A percentile compares a stretch with the other conserved stretches of the same genome.
Evolutionary conservation across 2,329 filamentous ascomycete species (phyloP).

Genomic region (Didymella exigua): DNA sequence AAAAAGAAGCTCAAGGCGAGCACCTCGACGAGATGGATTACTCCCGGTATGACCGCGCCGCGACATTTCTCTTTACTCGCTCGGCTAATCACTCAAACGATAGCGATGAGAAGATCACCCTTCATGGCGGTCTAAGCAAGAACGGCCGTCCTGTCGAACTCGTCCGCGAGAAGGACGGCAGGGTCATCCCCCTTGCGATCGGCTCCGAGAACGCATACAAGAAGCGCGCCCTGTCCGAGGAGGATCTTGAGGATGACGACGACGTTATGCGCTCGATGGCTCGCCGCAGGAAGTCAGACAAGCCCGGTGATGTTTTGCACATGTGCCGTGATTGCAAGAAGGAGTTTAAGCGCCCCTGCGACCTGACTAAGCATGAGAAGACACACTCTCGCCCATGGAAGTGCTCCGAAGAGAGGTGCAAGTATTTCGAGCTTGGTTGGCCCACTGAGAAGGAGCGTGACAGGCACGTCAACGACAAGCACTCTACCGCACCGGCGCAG

Average conservation of each 20-base stretch:
- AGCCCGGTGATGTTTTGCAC: conserved; percentile 81
- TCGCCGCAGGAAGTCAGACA: conserved; percentile 90
- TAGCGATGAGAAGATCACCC: conserved; percentile 74
- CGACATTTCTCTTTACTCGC: conserved; percentile 29
- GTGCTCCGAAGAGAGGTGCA: conserved; percentile 81
- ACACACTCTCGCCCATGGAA: conserved; percentile 97
- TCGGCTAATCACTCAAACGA: conserved; percentile 25
- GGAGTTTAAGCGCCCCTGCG: conserved; percentile 95
- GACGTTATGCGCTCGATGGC: conserved; percentile 92
- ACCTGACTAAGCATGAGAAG: conserved; percentile 97
- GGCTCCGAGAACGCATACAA: conserved; percentile 65
- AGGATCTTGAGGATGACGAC: conserved; percentile 74
- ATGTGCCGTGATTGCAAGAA: conserved; percentile 81
- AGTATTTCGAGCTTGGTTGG: conserved; percentile 89
- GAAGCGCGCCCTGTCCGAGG: conserved; percentile 63
- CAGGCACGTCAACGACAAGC: conserved; percentile 95
- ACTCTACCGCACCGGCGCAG: conserved; percentile 78
- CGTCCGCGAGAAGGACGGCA: conserved; percentile 79
- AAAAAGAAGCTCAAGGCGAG: conserved; percentile 65
- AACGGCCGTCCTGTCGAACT: conserved; percentile 85
- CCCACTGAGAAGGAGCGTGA: conserved; percentile 98
- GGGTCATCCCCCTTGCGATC: conserved; percentile 73
- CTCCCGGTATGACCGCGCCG: conserved; percentile 48
- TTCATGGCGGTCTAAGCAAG: conserved; percentile 79
- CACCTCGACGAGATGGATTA: conserved; percentile 58